These are phyloP conservation scores for Pseudozyma hubeiensis DNA, from an alignment of 1,284 basidiomycete genomes.

Conservation along the genomic window DNA sequence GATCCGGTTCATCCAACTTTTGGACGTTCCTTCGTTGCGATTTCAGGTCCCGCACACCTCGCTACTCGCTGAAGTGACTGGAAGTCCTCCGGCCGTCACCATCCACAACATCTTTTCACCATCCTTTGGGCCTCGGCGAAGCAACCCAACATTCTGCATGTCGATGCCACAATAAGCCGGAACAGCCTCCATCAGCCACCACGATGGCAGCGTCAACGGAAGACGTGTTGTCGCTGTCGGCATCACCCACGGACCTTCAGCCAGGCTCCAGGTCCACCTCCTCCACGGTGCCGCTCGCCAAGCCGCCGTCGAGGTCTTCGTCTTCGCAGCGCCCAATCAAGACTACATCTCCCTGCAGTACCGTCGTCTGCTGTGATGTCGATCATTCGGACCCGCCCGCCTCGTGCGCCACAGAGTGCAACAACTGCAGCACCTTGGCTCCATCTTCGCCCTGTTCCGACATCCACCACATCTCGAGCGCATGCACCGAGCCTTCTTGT, in stretches of 20 bases:
- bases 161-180: not conserved
- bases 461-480: conserved; percentile 35
- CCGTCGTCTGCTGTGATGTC: conserved; percentile 35
- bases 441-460: conserved; percentile 37
- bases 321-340: not conserved
- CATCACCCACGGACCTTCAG: conserved; percentile 1
- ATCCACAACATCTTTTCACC: not conserved
- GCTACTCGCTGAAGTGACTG: too few species aligned
- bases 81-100: too few species aligned
- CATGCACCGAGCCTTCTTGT: conserved; percentile 36
- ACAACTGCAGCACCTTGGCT: conserved; percentile 15
- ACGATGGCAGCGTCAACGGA: conserved; percentile 29
- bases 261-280: not conserved
- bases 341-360: conserved; percentile 1
- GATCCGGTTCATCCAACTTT: not conserved
- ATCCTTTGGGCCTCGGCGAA: not conserved
- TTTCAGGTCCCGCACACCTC: not conserved
- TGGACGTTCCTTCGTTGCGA: not conserved
- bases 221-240: conserved; percentile 17
- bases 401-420: conserved; percentile 20
- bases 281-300: not conserved
- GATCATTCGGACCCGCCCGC: conserved; percentile 13
- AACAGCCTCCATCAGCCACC: not conserved
- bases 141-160: not conserved
- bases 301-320: conserved; percentile 1